Base-by-base conservation (phyloP, 176 grass and related monocot species). In the Saccharum spontaneum region DNA sequence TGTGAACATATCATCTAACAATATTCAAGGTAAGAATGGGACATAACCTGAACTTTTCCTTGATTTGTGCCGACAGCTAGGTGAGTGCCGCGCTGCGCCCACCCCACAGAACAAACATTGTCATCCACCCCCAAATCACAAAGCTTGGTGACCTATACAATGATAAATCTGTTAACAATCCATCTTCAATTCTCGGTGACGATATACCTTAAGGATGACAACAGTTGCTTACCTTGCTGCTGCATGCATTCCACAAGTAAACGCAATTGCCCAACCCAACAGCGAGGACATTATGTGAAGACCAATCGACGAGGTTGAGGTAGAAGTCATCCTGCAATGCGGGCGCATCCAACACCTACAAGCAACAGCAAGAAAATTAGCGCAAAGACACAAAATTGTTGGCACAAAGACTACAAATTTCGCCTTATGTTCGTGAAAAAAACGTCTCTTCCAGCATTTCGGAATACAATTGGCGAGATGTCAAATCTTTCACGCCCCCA, bases 271-370 rank as follows among this genome's bases (percentile, higher is more conserved):
- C 97, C 84, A 99, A 78, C 78, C 94, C 94, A 46, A 99, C 97
- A 3, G 97, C 90, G 12, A 99, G 86, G 26, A 97, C 85, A 83
- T 99, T 99, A 17, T 99, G 91, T n/a, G 97, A 96, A 1, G 97
- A 99, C 94, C 94, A 99, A 87, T 99, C 97, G 13, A 99, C 94
- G 15, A 99, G 97, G 77, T 99, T 99, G 18, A 97, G 84, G 86
- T 99, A 99, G 91, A 99, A 99, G 85, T 99, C 97, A 23, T 99
- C 97, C 85, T 97, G 97, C 79, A 99, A 88, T 33, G 97, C 97
- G 6, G 97, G 97, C 4, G 97, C 97, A 85, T 99, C 97, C 22
- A 99, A 68, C 74, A 97, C 97, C 97, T 99, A 74, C 73, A 91
- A 86, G 41, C 22, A 76, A 38, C 28, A 83, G 12, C 15, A 41